Percentiles rank a stretch among this genome's conserved stretches.
phyloP scores from a whole-genome alignment of 2,329 filamentous ascomycete genomes.

The Fusarium coicis region DNA sequence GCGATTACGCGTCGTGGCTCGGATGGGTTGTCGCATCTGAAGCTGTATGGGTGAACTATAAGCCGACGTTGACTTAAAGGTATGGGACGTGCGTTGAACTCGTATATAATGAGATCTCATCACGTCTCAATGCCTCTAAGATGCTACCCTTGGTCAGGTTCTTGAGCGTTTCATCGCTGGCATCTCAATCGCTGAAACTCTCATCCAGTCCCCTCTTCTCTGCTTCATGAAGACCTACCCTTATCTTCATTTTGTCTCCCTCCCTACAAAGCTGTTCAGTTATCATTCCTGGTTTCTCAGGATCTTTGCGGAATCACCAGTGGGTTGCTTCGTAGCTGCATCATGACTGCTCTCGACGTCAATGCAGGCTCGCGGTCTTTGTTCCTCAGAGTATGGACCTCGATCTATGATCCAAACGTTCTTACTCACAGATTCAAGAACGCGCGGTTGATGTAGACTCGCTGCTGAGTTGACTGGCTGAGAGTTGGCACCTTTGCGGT shows the following conservation, averaged over 20 bases:
- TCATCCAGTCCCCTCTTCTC: background rate
- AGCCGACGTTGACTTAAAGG: background rate
- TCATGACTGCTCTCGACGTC: background rate
- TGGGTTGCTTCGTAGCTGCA: background rate
- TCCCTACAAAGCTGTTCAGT: background rate
- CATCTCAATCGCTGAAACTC: background rate
- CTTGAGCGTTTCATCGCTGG: background rate
- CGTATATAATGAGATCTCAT: fast-evolving
- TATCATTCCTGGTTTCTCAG: fast-evolving
- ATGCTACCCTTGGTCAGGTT: background rate
- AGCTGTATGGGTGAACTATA: background rate
- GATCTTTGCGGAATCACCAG: too few relatives aligned
- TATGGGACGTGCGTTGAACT: fast-evolving
- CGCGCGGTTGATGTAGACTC: too few relatives aligned
- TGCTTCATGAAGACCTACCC: background rate
- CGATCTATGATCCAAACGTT: background rate
- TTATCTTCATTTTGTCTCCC: background rate
- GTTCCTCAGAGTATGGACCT: background rate
- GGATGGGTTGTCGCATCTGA: fast-evolving
- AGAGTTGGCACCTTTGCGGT: background rate
- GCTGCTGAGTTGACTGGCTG: too few relatives aligned
- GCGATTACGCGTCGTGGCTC: background rate
- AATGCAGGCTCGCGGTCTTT: background rate
- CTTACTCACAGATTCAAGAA: background rate
- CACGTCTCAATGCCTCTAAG: too few relatives aligned